Percentiles rank a stretch among this genome's conserved stretches.
Conservation (phyloP, 1,284 basidiomycete genomes). For the Anthracocystis walkeri region DNA sequence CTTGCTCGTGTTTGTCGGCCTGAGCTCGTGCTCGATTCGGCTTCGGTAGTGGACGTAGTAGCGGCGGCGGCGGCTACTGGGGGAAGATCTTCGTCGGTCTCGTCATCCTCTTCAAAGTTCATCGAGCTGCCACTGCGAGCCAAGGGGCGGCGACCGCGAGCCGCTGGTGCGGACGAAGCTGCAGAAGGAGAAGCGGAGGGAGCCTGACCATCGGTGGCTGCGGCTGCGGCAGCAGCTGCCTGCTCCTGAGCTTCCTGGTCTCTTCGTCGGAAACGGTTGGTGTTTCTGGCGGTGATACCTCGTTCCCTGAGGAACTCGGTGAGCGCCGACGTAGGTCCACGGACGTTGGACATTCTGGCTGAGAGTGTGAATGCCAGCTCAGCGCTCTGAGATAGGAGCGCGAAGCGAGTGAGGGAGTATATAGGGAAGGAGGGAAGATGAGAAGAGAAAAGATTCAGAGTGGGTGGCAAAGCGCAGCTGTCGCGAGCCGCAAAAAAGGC, state of each 20-base stretch:
- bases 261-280: conserved; percentile 71
- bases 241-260: conserved; percentile 55
- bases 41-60: conserved; percentile 30
- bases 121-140: conserved; percentile 48
- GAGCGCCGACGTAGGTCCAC: conserved; percentile 89
- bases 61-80: conserved; percentile 61
- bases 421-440: not conserved
- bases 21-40: conserved; percentile 50
- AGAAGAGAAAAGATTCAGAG: not conserved
- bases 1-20: conserved; percentile 68
- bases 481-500: conserved; percentile 17
- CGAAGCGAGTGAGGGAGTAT: not conserved
- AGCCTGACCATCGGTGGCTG: conserved; percentile 40
- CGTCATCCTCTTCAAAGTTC: conserved; percentile 74
- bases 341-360: conserved; percentile 71
- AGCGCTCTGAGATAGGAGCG: not conserved
- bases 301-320: conserved; percentile 88
- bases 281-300: conserved; percentile 80
- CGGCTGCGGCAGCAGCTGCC: conserved; percentile 71
- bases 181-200: conserved; percentile 17
- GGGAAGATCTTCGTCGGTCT: conserved; percentile 76
- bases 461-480: conserved; percentile 22
- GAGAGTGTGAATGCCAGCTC: not conserved
- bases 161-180: conserved; percentile 12
- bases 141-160: conserved; percentile 23